Evolutionary conservation across 352 stramenopile genomes (phyloP).

Genomic region (Phytophthora colocasiae): DNA sequence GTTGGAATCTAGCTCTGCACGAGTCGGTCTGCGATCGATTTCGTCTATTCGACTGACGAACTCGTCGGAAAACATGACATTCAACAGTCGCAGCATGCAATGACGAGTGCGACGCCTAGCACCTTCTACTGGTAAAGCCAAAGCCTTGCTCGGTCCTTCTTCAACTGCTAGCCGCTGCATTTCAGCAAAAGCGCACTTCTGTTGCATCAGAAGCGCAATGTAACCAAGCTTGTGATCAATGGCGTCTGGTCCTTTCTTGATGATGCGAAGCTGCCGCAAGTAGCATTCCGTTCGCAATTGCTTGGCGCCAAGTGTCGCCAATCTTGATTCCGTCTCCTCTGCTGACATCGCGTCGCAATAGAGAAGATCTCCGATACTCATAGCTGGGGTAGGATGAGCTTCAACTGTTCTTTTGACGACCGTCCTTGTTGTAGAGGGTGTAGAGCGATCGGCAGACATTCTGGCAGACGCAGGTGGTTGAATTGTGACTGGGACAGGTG

Average conservation of each 20-base stretch:
- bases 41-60: too few species aligned
- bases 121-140: too few species aligned
- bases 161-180: slow-evolving; percentile 8
- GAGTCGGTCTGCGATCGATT: too few species aligned
- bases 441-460: too few species aligned
- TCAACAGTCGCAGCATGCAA: slow-evolving; percentile 8
- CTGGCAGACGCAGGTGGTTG: too few species aligned
- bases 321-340: not conserved
- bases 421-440: too few species aligned
- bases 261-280: slow-evolving; percentile 6
- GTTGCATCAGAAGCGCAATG: slow-evolving; percentile 3
- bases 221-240: slow-evolving; percentile 15
- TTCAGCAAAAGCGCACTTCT: slow-evolving; percentile 1
- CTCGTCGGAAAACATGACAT: slow-evolving; percentile 14
- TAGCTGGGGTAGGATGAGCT: too few species aligned
- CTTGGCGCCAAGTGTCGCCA: slow-evolving; percentile 2
- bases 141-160: slow-evolving; percentile 1
- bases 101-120: not conserved
- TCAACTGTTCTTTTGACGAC: too few species aligned
- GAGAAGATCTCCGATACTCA: too few species aligned
- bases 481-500: too few species aligned
- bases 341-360: too few species aligned
- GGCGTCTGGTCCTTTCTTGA: slow-evolving; percentile 1
- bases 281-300: slow-evolving; percentile 5
- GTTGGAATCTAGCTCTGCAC: too few species aligned